These are phyloP conservation scores for Xylariales sp. DNA, from an alignment of 2,329 filamentous ascomycete species.

Conservation along the genomic window DNA sequence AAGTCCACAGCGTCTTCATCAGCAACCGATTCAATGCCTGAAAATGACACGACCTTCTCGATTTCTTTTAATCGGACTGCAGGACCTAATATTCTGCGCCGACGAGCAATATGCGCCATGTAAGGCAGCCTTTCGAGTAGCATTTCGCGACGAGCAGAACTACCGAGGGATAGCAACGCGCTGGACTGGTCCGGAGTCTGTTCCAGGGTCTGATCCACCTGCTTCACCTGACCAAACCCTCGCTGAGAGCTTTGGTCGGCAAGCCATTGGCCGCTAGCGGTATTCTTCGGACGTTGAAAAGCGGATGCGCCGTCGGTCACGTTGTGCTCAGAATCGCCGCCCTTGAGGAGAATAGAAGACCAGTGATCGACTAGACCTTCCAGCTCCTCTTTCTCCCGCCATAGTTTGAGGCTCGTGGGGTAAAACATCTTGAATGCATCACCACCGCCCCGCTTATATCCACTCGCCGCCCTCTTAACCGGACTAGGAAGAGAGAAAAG, in stretches of 20 bases:
- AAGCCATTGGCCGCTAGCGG: slow-evolving; percentile 13
- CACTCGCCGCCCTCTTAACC: slow-evolving; percentile 74
- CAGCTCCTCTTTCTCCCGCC: slow-evolving; percentile 85
- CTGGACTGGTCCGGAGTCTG: slow-evolving; percentile 40
- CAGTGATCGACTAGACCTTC: slow-evolving; percentile 78
- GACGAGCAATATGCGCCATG: slow-evolving; percentile 73
- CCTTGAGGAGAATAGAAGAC: slow-evolving; percentile 69
- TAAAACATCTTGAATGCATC: slow-evolving; percentile 93
- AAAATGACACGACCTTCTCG: slow-evolving; percentile 75
- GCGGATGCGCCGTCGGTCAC: slow-evolving; percentile 60
- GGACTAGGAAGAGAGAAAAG: slow-evolving; percentile 87
- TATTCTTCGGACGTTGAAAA: slow-evolving; percentile 59
- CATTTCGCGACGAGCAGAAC: slow-evolving; percentile 76
- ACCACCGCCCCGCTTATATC: slow-evolving; percentile 57
- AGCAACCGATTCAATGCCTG: slow-evolving; percentile 60
- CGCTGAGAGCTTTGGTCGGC: slow-evolving; percentile 38
- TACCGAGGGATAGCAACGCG: slow-evolving; percentile 69
- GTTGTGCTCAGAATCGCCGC: slow-evolving; percentile 57
- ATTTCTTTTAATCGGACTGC: slow-evolving; percentile 65
- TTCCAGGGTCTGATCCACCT: slow-evolving; percentile 44
- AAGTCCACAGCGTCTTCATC: slow-evolving; percentile 50
- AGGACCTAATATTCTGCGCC: slow-evolving; percentile 51
- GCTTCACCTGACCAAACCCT: slow-evolving; percentile 39
- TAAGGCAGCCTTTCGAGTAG: slow-evolving; percentile 90
- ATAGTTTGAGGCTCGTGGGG: slow-evolving; percentile 84